phyloP scores from a whole-genome alignment of 1,284 basidiomycete species.

The Exobasidium rhododendri region DNA sequence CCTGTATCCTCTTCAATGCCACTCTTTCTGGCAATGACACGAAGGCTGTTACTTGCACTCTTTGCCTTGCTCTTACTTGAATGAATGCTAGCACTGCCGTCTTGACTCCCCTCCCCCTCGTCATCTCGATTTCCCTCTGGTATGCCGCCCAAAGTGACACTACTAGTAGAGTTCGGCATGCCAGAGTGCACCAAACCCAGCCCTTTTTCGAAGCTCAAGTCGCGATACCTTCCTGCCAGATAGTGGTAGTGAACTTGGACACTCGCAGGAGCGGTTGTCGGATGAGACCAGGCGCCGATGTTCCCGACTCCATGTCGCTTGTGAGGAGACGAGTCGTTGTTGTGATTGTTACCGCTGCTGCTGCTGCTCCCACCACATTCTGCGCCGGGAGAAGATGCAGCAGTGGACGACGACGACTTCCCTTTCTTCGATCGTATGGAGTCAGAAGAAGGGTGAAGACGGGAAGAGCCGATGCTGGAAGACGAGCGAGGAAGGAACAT shows the following conservation, averaged over 20 bases:
- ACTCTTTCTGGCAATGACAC: not conserved
- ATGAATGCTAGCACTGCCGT: not conserved
- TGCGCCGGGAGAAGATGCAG: no score
- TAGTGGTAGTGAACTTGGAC: constrained; percentile 29
- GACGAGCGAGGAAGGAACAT: not conserved
- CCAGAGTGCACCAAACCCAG: constrained; percentile 21
- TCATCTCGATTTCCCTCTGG: constrained; percentile 4
- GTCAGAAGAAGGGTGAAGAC: not conserved
- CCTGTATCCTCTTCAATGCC: not conserved
- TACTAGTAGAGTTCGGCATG: not conserved
- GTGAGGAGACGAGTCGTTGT: not conserved
- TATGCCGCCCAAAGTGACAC: not conserved
- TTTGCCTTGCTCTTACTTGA: not conserved
- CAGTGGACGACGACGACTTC: no score
- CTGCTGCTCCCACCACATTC: no score
- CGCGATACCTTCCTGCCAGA: constrained; percentile 25
- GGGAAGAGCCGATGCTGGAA: not conserved
- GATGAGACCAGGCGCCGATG: not conserved
- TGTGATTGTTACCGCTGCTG: no score
- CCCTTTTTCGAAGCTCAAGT: constrained; percentile 23
- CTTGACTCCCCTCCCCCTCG: not conserved
- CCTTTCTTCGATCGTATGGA: no score
- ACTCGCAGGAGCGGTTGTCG: constrained; percentile 21
- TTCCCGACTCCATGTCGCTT: not conserved
- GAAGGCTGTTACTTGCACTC: not conserved